Percentiles rank a stretch among this genome's conserved stretches.
These are phyloP conservation scores for Fusarium gaditjirri DNA, from an alignment of 2,329 filamentous ascomycete genomes.

Conservation along the genomic window DNA sequence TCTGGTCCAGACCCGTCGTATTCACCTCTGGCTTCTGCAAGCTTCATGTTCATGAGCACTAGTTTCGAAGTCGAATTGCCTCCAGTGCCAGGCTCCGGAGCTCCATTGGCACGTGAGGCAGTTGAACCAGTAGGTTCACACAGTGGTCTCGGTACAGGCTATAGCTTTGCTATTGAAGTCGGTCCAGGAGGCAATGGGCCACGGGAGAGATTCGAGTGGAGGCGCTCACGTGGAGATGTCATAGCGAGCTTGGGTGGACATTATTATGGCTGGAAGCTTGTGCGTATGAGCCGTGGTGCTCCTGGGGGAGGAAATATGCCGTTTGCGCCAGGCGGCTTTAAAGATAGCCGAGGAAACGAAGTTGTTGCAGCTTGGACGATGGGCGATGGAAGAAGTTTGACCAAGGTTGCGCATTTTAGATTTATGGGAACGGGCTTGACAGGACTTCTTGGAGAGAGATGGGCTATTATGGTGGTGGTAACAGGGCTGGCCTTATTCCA, in stretches of 20 bases:
- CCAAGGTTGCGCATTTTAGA: slow-evolving; percentile 36
- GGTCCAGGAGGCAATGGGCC: slow-evolving; percentile 25
- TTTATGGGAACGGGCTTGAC: slow-evolving; percentile 40
- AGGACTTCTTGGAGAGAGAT: slow-evolving; percentile 40
- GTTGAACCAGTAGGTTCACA: slow-evolving; percentile 13
- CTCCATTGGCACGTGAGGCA: slow-evolving; percentile 18
- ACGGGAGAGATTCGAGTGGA: slow-evolving; percentile 42
- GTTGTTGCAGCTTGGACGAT: slow-evolving; percentile 40
- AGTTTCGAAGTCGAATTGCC: slow-evolving; percentile 37
- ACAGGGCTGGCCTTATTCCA: slow-evolving; percentile 33
- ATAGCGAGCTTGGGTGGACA: slow-evolving; percentile 27
- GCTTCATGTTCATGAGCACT: slow-evolving; percentile 17
- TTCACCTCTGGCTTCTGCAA: slow-evolving; percentile 36
- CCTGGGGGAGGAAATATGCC: slow-evolving; percentile 17
- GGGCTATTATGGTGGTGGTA: slow-evolving; percentile 42
- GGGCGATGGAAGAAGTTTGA: slow-evolving; percentile 14
- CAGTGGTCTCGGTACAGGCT: slow-evolving; percentile 14
- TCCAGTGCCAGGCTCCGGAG: slow-evolving; percentile 24
- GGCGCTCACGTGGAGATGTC: slow-evolving; percentile 29
- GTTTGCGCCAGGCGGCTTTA: slow-evolving; percentile 23
- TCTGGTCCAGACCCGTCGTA: slow-evolving; percentile 32
- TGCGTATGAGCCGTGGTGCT: slow-evolving; percentile 27
- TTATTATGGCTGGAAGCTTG: slow-evolving; percentile 38
- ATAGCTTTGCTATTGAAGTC: slow-evolving; percentile 34
- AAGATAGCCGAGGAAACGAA: slow-evolving; percentile 34